phyloP scores from a whole-genome alignment of 352 stramenopile species.

The Pythium biforme region DNA sequence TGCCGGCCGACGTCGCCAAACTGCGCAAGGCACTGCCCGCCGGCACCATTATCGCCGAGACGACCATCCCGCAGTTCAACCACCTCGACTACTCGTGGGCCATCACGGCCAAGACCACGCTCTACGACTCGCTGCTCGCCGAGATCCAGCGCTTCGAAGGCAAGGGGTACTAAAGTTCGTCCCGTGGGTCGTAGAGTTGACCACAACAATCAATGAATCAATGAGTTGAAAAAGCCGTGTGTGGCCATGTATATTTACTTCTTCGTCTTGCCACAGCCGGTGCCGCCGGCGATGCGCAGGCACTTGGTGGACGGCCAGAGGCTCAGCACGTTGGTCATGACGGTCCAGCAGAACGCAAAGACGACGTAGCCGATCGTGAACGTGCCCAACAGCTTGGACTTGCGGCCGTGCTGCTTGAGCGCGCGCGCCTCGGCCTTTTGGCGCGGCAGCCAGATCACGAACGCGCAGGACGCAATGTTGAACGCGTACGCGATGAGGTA shows the following conservation, averaged over 20 bases:
- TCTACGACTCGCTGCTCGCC: slow-evolving; percentile 55
- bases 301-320: slow-evolving; percentile 29
- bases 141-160: slow-evolving; percentile 59
- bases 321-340: slow-evolving; percentile 33
- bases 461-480: slow-evolving; percentile 24
- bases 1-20: slow-evolving; percentile 41
- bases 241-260: background rate
- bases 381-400: slow-evolving; percentile 9
- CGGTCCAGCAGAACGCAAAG: slow-evolving; percentile 24
- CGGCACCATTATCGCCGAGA: slow-evolving; percentile 52
- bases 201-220: no score
- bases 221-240: no score
- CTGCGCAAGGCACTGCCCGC: slow-evolving; percentile 40
- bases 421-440: slow-evolving; percentile 29
- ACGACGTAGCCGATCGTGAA: slow-evolving; percentile 17
- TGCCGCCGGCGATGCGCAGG: slow-evolving; percentile 29
- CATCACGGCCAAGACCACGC: slow-evolving; percentile 42
- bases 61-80: slow-evolving; percentile 44
- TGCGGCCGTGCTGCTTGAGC: slow-evolving; percentile 23
- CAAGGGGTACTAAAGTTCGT: slow-evolving; percentile 37
- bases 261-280: slow-evolving; percentile 18
- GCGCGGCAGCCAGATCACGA: slow-evolving; percentile 24
- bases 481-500: slow-evolving; percentile 28
- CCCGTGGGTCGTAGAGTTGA: no score
- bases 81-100: slow-evolving; percentile 75